phyloP scores from a whole-genome alignment of 1,284 basidiomycete species.

The Mycena sp. region DNA sequence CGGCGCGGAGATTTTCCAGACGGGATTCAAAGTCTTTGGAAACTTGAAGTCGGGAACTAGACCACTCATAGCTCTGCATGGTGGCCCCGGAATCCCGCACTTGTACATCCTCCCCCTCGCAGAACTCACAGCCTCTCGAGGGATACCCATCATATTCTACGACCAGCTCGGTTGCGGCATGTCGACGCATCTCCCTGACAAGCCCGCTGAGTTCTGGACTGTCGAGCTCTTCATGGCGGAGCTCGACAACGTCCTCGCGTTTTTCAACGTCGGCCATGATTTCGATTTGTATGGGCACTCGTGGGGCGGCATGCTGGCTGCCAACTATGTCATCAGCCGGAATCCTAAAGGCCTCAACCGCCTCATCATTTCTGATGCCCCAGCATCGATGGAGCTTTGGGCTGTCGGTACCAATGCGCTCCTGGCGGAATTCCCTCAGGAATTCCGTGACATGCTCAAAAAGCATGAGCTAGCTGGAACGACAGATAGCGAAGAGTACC shows the following conservation, averaged over 20 bases:
- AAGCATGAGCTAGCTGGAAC: slow-evolving; percentile 60
- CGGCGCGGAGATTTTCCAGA: too few relatives aligned
- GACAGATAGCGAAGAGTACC: slow-evolving; percentile 54
- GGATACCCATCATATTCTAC: slow-evolving; percentile 55
- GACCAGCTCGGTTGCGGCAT: slow-evolving; percentile 59
- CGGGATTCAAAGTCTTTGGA: too few relatives aligned
- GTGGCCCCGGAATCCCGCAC: slow-evolving; percentile 53
- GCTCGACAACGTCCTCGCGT: slow-evolving; percentile 52
- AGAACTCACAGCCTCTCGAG: slow-evolving; percentile 41
- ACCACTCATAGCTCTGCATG: slow-evolving; percentile 56
- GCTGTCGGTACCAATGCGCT: slow-evolving; percentile 45
- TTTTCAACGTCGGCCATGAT: slow-evolving; percentile 47
- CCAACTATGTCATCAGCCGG: slow-evolving; percentile 32
- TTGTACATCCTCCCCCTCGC: slow-evolving; percentile 47
- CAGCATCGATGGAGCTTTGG: slow-evolving; percentile 52
- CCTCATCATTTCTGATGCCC: slow-evolving; percentile 50
- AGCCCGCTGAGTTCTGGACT: slow-evolving; percentile 52
- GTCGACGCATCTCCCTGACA: slow-evolving; percentile 56
- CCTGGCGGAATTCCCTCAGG: slow-evolving; percentile 49
- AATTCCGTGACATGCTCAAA: slow-evolving; percentile 52
- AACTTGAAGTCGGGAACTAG: too few relatives aligned
- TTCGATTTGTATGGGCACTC: slow-evolving; percentile 54
- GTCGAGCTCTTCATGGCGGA: slow-evolving; percentile 56
- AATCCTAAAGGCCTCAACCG: slow-evolving; percentile 51
- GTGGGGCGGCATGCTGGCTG: slow-evolving; percentile 61